Conservation (phyloP, 2,329 filamentous ascomycete species). For the Apiospora koreana region DNA sequence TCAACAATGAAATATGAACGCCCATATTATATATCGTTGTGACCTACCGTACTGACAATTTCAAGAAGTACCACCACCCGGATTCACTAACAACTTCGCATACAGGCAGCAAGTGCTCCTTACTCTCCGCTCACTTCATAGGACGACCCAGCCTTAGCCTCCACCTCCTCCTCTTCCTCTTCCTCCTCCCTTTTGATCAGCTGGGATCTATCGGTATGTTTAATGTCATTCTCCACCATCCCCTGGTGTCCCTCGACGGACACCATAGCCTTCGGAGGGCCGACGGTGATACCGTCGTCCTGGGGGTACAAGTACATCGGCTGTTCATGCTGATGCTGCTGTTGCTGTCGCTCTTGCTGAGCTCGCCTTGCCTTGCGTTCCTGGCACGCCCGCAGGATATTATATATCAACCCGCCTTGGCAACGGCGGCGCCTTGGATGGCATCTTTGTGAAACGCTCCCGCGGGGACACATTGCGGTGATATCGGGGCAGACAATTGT, state of each 20-base stretch:
- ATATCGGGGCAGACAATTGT: too few species aligned
- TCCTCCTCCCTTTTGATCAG: not conserved
- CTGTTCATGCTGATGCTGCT: not conserved
- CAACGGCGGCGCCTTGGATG: not conserved
- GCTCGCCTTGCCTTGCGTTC: not conserved
- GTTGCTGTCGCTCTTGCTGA: not conserved
- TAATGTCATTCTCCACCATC: not conserved
- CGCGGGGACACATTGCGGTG: not conserved
- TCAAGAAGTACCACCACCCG: too few species aligned
- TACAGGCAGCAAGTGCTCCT: not conserved
- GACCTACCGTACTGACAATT: not conserved
- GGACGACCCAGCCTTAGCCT: not conserved
- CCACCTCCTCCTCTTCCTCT: not conserved
- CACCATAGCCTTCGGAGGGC: not conserved
- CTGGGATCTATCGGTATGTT: not conserved
- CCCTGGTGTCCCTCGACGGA: not conserved
- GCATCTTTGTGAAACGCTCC: not conserved
- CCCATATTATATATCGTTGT: not conserved
- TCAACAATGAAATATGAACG: constrained; percentile 5
- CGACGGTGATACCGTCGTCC: not conserved
- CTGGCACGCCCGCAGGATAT: not conserved
- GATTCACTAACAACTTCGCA: not conserved
- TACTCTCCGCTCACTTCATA: not conserved
- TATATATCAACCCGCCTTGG: not conserved
- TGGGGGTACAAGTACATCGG: not conserved